phyloP scores from a whole-genome alignment of 495 filamentous ascomycete species.

The Tuber melanosporum region DNA sequence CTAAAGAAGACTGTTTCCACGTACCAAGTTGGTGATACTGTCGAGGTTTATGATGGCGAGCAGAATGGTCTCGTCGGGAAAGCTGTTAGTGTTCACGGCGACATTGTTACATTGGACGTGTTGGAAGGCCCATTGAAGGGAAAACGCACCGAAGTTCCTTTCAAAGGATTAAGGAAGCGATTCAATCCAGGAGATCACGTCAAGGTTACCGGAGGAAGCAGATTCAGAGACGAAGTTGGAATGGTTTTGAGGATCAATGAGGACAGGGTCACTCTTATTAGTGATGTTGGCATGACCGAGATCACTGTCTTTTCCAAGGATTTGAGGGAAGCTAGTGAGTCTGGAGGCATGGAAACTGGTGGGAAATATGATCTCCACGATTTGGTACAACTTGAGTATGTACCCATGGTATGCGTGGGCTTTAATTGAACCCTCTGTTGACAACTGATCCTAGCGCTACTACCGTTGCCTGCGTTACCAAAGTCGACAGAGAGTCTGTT shows the following conservation, averaged over 20 bases:
- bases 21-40: constrained; percentile 84
- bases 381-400: constrained; percentile 85
- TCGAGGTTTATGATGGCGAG: constrained; percentile 94
- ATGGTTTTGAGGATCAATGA: constrained; percentile 91
- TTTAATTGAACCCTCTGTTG: constrained; percentile 36
- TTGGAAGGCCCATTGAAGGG: constrained; percentile 74
- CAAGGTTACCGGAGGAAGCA: constrained; percentile 93
- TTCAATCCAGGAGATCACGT: constrained; percentile 95
- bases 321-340: constrained; percentile 82
- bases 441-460: constrained; percentile 52
- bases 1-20: constrained; percentile 71
- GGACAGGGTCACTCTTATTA: constrained; percentile 84
- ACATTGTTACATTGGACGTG: constrained; percentile 88
- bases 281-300: constrained; percentile 82
- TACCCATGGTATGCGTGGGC: constrained; percentile 16
- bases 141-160: constrained; percentile 82
- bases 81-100: constrained; percentile 75
- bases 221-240: constrained; percentile 86
- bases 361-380: constrained; percentile 88
- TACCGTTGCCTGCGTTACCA: constrained; percentile 87
- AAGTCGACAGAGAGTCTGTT: constrained; percentile 87
- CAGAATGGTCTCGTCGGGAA: constrained; percentile 84
- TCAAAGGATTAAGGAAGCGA: constrained; percentile 84
- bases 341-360: constrained; percentile 68
- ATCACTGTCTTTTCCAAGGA: constrained; percentile 98